Base-by-base conservation (phyloP, 768 basidiomycete species). In the Calocybe indica region DNA sequence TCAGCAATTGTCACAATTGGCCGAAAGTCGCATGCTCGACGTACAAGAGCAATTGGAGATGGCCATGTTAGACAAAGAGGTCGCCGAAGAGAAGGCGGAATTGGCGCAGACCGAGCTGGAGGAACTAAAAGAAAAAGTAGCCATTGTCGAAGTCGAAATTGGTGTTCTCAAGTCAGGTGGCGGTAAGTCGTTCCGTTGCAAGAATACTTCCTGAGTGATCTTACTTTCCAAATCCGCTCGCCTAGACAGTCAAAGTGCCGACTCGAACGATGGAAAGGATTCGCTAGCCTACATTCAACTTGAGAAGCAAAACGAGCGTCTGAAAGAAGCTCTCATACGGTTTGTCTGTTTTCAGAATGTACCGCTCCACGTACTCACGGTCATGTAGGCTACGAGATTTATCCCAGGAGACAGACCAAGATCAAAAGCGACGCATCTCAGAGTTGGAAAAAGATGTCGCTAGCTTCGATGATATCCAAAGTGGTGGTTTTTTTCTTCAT, bases 241-340 rank as follows among this genome's bases (percentile, higher is more conserved):
- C 22, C 4, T 22, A 22, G 22, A 22, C 22, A 22, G 22, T 22
- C 22, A 22, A 51, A 42, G 48, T 10, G 61, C 56, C 5, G 52
- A 35, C 8, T 46, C 43, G 29, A 62, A 56, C 10, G 59, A 56
- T 5, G 65, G 53, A 1, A 84, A 83, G 57, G 72, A 75, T 53
- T 80, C 85, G 4, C 56, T 88, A 51, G 80, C 80, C 29, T 81
- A 83, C 63, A 75, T 87, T 12, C 95, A 97, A 60, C 80, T 99
- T 1, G 94, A 97, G 70, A 96, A 91, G 62, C 95, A 98, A 60
- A 99, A 98, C 52, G 92, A 92, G 59, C 71, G 96, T 11, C 68
- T 99, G 46, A 97, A 96, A 65, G 96, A 98, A 59, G 96, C 96
- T 9, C 73, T 98, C 7, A 75, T 95, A 46, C 78, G 84, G 88